phyloP scores from a whole-genome alignment of 1,139 yeast genomes.

The Sugiyamaella xylanicola region DNA sequence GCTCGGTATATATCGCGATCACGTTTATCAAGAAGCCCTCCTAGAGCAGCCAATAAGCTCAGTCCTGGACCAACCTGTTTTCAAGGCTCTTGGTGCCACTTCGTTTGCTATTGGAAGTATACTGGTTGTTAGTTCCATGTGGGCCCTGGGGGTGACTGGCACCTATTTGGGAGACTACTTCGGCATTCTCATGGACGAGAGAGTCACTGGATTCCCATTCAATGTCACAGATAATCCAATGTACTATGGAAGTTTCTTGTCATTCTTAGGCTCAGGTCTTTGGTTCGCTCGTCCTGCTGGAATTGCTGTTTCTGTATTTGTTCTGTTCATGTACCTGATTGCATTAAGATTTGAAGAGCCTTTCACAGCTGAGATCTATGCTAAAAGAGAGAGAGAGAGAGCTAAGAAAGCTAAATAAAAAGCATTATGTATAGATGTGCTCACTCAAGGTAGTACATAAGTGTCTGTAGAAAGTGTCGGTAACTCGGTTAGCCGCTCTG shows the following conservation, averaged over 20 bases:
- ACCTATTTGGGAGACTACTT: constrained; percentile 96
- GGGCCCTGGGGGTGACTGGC: constrained; percentile 92
- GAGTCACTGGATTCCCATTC: constrained; percentile 95
- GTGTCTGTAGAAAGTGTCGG: too few species aligned
- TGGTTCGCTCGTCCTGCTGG: constrained; percentile 93
- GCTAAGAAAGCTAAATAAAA: constrained; percentile 34
- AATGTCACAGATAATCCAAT: constrained; percentile 89
- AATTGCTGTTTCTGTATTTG: constrained; percentile 66
- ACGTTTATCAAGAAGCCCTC: constrained; percentile 70
- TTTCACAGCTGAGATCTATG: constrained; percentile 86
- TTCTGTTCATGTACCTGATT: constrained; percentile 75
- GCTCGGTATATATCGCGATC: constrained; percentile 81
- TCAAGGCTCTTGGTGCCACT: constrained; percentile 49
- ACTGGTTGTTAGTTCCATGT: constrained; percentile 84
- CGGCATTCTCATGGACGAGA: constrained; percentile 87
- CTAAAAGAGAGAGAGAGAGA: constrained; percentile 55
- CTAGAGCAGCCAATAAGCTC: constrained; percentile 48
- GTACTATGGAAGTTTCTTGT: constrained; percentile 90
- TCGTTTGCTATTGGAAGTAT: constrained; percentile 71
- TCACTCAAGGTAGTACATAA: too few species aligned
- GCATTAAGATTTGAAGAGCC: constrained; percentile 94
- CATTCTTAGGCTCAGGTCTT: constrained; percentile 88
- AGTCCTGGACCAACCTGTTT: constrained; percentile 44
- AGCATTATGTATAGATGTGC: too few species aligned
- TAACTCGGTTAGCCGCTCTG: too few species aligned